Evolutionary conservation across 805 yeast genomes (phyloP), one percentile per base, ranked within the genome.

Genomic region (Candida ponderosae): DNA sequence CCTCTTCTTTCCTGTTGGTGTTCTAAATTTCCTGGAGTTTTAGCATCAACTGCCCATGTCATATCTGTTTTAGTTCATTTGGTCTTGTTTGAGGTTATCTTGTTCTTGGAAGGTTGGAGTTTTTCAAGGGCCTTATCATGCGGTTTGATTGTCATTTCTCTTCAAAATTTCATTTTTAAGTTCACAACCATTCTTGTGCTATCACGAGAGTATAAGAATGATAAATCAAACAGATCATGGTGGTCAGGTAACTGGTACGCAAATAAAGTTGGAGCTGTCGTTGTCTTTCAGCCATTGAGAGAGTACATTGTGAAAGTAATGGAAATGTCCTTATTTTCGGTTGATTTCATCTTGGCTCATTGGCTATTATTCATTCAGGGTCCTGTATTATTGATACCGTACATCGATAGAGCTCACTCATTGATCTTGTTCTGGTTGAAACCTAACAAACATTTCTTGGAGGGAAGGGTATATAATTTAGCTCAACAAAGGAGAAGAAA

Each of bases 211-310:
- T 70, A 70, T 46, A 71, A 67, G 40, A 75, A 70, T 44, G 81
- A 72, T 43, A 69, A 64, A 32, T 60, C 84, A 0, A 83, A 80
- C 47, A 54, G 72, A 28, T 80, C 89, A 3, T 81, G 87, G 86
- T 82, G 89, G 88, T 72, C 85, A 10, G 88, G 89, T 0, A 74
- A 68, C 39, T 82, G 90, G 90, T 50, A 70, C 33, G 68, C 67
- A 13, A 67, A 79, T 0, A 78, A 78, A 0, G 62, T 81, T 32
- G 86, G 88, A 0, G 74, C 80, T 75, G 56, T 70, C 33, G 61
- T 74, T 1, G 36, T 81, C 6, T 61, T 79, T 3, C 88, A 80
- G 43, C 88, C 88, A 1, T 41, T 69, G 3, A 59, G 90, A 47
- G 90, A 81, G 51, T 73, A 63, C 36, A 39, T 73, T 18, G 79